phyloP scores from a whole-genome alignment of 345 rosid species.

The Arabidopsis arenosa region DNA sequence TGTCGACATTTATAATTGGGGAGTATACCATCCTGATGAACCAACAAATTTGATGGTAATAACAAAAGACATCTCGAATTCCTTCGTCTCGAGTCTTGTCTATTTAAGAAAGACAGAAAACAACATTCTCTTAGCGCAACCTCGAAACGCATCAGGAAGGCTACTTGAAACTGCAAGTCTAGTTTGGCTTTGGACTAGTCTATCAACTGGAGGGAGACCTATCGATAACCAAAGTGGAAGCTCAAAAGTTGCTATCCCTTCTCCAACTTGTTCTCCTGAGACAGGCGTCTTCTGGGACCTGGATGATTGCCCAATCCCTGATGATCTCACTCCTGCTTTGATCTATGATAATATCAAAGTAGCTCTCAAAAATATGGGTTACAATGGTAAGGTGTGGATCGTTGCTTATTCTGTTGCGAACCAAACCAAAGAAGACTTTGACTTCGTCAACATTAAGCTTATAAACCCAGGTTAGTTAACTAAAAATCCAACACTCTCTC shows the following conservation, averaged over 20 bases:
- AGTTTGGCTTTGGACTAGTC: not conserved
- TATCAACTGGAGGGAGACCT: not conserved
- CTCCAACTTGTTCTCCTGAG: not conserved
- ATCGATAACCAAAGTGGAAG: not conserved
- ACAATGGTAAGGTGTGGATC: not conserved
- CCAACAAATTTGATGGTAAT: slow-evolving; percentile 4
- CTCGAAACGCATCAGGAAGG: not conserved
- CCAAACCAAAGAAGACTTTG: not conserved
- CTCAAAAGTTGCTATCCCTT: not conserved
- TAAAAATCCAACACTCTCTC: too few relatives aligned
- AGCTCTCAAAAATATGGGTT: not conserved
- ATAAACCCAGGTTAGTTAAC: not conserved
- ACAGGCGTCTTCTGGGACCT: not conserved
- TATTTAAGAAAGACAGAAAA: not conserved
- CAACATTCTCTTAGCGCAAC: not conserved
- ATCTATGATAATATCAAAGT: not conserved
- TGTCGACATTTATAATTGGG: too few relatives aligned
- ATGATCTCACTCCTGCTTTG: not conserved
- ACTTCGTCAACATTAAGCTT: not conserved
- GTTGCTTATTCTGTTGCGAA: not conserved
- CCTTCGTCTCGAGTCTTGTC: not conserved
- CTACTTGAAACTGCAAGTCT: not conserved
- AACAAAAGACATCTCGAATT: not conserved
- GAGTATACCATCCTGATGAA: too few relatives aligned
- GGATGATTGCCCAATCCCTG: not conserved